Conservation (phyloP, 352 stramenopile species). For the Phytophthora idaei region DNA sequence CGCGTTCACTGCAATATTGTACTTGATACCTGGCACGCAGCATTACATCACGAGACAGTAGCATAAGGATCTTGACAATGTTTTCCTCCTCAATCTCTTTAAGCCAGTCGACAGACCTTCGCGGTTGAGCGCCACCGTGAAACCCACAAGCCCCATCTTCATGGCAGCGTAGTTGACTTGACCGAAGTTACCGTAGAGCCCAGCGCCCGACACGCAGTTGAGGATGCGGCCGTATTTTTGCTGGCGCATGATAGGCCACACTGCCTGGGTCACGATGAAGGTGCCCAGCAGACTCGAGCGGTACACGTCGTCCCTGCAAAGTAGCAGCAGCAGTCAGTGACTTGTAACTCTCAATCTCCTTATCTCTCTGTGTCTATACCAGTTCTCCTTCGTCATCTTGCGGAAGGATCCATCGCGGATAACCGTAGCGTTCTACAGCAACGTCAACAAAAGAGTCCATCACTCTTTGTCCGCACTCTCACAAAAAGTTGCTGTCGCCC, state of each 20-base stretch:
- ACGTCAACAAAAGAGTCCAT: slow-evolving; percentile 14
- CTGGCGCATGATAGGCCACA: slow-evolving; percentile 71
- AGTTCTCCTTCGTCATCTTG: slow-evolving; percentile 70
- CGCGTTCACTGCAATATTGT: slow-evolving; percentile 78
- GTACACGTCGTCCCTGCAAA: slow-evolving; percentile 63
- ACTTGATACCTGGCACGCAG: slow-evolving; percentile 58
- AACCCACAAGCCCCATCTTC: slow-evolving; percentile 77
- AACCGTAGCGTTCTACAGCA: slow-evolving; percentile 65
- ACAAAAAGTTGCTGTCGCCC: slow-evolving; percentile 10
- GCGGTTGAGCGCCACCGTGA: slow-evolving; percentile 69
- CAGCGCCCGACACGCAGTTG: slow-evolving; percentile 67
- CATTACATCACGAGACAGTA: slow-evolving; percentile 3
- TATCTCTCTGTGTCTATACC: slow-evolving; percentile 30
- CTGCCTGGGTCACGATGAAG: slow-evolving; percentile 67
- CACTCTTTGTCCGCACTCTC: slow-evolving; percentile 14
- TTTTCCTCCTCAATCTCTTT: not conserved
- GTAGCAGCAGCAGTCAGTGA: slow-evolving; percentile 5
- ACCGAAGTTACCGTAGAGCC: slow-evolving; percentile 81
- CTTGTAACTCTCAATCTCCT: not conserved
- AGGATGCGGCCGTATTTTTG: slow-evolving; percentile 79
- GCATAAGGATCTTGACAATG: slow-evolving; percentile 7
- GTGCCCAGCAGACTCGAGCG: slow-evolving; percentile 61
- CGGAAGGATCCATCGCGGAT: slow-evolving; percentile 78
- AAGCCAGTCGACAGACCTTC: slow-evolving; percentile 43
- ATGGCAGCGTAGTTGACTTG: slow-evolving; percentile 82